Percentiles rank a stretch among this genome's conserved stretches.
These are phyloP conservation scores for Lactarius hatsudake DNA, from an alignment of 768 basidiomycete species.

Conservation along the genomic window DNA sequence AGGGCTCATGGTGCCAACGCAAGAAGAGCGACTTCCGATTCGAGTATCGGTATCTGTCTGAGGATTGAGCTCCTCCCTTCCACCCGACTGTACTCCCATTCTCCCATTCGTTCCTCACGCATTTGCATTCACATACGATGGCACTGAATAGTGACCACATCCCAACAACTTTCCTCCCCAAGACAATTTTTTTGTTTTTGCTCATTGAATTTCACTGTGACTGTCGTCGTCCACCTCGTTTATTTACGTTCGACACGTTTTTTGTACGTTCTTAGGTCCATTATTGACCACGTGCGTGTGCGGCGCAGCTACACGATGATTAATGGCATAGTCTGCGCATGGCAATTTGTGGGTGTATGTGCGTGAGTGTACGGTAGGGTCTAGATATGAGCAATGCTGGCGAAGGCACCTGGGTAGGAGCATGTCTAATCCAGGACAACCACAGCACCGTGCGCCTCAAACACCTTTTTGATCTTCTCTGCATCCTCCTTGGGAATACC, in stretches of 20 bases:
- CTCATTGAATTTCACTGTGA: constrained; percentile 8
- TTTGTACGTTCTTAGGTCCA: constrained; percentile 20
- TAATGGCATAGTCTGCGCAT: constrained; percentile 18
- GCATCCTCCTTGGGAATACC: constrained; percentile 95
- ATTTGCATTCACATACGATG: constrained; percentile 10
- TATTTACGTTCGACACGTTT: constrained; percentile 15
- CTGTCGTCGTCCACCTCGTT: background rate
- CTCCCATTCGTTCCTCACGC: background rate
- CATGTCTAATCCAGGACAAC: constrained; percentile 71
- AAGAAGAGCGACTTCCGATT: constrained; percentile 98
- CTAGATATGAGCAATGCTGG: constrained; percentile 7
- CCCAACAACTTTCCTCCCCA: constrained; percentile 3
- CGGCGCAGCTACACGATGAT: constrained; percentile 18
- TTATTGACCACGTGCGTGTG: background rate
- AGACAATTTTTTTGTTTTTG: constrained; percentile 3
- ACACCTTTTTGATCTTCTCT: constrained; percentile 90
- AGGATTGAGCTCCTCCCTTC: constrained; percentile 52
- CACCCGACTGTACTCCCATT: background rate
- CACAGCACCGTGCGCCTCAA: constrained; percentile 85
- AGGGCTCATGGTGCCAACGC: constrained; percentile 96
- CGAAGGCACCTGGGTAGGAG: background rate
- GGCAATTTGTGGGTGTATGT: background rate
- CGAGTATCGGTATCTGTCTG: constrained; percentile 91
- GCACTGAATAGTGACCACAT: background rate
- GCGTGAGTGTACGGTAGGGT: constrained; percentile 6